These are phyloP conservation scores for Ganoderma leucocontextum DNA, from an alignment of 1,284 basidiomycete species.

Conservation along the genomic window DNA sequence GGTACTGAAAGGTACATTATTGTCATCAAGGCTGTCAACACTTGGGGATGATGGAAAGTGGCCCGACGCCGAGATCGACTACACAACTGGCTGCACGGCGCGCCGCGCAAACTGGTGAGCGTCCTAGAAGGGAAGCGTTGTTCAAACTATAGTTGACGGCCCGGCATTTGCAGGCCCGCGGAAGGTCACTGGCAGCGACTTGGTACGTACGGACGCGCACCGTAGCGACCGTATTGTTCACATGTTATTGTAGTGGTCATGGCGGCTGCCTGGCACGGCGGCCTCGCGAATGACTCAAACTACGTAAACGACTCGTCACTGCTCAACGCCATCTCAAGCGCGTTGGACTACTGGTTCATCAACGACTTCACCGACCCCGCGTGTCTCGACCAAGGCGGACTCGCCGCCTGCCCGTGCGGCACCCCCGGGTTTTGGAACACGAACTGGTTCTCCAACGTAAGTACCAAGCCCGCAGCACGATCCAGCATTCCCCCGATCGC, in stretches of 20 bases:
- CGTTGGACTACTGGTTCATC: slow-evolving; percentile 72
- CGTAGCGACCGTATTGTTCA: neutral
- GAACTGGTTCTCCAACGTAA: slow-evolving; percentile 70
- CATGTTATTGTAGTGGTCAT: slow-evolving; percentile 45
- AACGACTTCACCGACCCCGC: slow-evolving; percentile 61
- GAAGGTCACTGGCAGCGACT: slow-evolving; percentile 68
- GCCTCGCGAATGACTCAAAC: slow-evolving; percentile 45
- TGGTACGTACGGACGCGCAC: slow-evolving; percentile 46
- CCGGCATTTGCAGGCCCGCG: slow-evolving; percentile 53
- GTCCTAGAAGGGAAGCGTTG: neutral
- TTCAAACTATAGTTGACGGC: neutral
- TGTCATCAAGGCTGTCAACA: slow-evolving; percentile 50
- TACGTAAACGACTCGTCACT: slow-evolving; percentile 51
- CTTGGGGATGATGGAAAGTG: slow-evolving; percentile 61
- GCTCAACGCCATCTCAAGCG: slow-evolving; percentile 51
- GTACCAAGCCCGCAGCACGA: neutral
- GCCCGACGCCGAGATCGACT: slow-evolving; percentile 62
- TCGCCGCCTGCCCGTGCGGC: slow-evolving; percentile 56
- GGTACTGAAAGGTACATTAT: neutral
- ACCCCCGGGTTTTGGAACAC: slow-evolving; percentile 71
- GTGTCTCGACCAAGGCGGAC: slow-evolving; percentile 60
- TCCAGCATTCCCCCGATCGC: neutral
- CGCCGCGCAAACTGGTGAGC: slow-evolving; percentile 67
- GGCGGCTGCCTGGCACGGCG: slow-evolving; percentile 65
- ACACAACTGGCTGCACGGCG: slow-evolving; percentile 64